Evolutionary conservation across 306 rosid genomes (phyloP).

Genomic region (Casuarina cunninghamiana): DNA sequence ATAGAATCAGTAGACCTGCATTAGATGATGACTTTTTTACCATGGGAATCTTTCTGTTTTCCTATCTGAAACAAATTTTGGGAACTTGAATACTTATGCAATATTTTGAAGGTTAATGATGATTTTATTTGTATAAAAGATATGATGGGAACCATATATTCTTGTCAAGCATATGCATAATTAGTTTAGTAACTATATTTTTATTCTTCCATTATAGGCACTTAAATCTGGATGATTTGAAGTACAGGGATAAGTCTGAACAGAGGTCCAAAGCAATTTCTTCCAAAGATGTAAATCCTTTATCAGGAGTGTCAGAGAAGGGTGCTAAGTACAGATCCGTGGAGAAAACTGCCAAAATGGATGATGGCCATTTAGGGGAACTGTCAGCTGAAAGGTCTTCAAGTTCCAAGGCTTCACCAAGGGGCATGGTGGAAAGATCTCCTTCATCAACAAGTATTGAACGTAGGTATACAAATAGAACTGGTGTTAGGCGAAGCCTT

Average conservation of each 20-base stretch:
- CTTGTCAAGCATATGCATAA: not conserved
- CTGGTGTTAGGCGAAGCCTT: conserved; percentile 56
- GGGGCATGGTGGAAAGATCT: conserved; percentile 68
- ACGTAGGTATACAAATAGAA: conserved; percentile 56
- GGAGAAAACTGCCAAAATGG: conserved; percentile 68
- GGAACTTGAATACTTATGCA: not conserved
- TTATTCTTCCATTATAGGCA: conserved; percentile 41
- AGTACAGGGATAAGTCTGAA: conserved; percentile 60
- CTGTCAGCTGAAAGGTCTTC: conserved; percentile 71
- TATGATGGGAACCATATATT: not conserved
- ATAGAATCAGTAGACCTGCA: not conserved
- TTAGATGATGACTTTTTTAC: not conserved
- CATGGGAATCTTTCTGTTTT: not conserved
- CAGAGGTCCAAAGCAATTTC: conserved; percentile 55
- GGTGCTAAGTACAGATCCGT: conserved; percentile 60
- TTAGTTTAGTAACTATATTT: conserved; percentile 14
- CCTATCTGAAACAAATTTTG: not conserved
- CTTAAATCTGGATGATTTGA: conserved; percentile 59
- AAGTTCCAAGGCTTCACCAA: conserved; percentile 80
- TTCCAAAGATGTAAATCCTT: conserved; percentile 51
- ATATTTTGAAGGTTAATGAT: not conserved
- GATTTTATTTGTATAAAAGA: not conserved
- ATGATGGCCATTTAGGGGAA: conserved; percentile 60
- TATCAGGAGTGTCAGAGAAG: conserved; percentile 66
- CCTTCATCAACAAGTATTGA: conserved; percentile 82